phyloP scores from a whole-genome alignment of 2,329 filamentous ascomycete genomes.

The Colletotrichum sp. region DNA sequence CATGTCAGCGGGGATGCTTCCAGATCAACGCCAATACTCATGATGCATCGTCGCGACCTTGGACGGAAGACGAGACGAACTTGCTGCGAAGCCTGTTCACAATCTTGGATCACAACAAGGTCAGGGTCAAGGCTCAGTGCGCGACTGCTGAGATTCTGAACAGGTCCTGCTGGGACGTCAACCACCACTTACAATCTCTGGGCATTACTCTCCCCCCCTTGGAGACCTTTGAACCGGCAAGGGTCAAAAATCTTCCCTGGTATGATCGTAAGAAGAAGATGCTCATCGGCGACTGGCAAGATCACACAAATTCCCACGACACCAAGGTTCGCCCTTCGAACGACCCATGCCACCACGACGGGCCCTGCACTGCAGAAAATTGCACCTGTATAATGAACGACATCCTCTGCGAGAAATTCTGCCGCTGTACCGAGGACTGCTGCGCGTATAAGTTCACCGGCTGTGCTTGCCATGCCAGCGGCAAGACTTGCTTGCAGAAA shows the following conservation, averaged over 20 bases:
- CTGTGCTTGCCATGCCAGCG: conserved; percentile 66
- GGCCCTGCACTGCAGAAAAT: conserved; percentile 63
- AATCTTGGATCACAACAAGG: conserved; percentile 45
- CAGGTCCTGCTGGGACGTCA: conserved; percentile 58
- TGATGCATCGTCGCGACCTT: conserved; percentile 32
- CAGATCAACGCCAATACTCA: conserved; percentile 24
- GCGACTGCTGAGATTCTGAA: conserved; percentile 54
- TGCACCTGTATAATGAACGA: conserved; percentile 69
- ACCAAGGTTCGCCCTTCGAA: conserved; percentile 62
- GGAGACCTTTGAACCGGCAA: conserved; percentile 29
- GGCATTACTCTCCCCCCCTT: conserved; percentile 36
- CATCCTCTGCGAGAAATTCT: conserved; percentile 76
- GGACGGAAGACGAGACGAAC: conserved; percentile 54
- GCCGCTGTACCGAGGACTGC: conserved; percentile 63
- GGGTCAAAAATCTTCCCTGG: conserved; percentile 54
- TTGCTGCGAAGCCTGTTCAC: conserved; percentile 53
- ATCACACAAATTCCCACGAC: conserved; percentile 58
- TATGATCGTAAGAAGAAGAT: conserved; percentile 63
- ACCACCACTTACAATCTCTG: conserved; percentile 46
- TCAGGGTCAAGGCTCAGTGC: conserved; percentile 50
- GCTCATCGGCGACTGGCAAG: conserved; percentile 60
- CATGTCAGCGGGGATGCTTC: conserved; percentile 51
- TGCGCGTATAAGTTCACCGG: conserved; percentile 71
- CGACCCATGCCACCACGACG: conserved; percentile 73
- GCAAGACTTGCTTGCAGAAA: conserved; percentile 62